Conservation (phyloP, 208 protist species). For the Crithidia mellificae region DNA sequence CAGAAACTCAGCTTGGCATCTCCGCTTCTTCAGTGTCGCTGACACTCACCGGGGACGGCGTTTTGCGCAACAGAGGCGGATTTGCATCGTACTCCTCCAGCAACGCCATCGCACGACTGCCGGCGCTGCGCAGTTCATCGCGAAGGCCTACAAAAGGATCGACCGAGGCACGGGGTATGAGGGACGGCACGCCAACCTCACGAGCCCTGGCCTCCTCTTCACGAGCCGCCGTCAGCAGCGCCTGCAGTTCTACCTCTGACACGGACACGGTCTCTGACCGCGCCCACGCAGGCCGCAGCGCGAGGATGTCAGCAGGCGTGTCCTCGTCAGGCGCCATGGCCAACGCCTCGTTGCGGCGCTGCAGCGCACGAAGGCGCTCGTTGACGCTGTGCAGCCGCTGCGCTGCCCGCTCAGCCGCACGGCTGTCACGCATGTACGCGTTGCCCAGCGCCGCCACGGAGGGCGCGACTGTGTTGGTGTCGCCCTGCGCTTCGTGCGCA, state of each 20-base stretch:
- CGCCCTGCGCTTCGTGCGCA: too few species aligned
- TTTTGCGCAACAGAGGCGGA: constrained; percentile 18
- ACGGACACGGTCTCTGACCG: neutral
- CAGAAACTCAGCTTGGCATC: too few species aligned
- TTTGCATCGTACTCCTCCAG: constrained; percentile 19
- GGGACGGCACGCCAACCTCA: neutral
- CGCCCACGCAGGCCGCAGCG: constrained; percentile 24
- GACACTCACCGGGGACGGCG: neutral
- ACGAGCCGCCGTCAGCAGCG: constrained; percentile 45
- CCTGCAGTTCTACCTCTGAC: constrained; percentile 36
- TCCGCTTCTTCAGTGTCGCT: neutral
- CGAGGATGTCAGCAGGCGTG: constrained; percentile 7
- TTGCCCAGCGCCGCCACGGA: constrained; percentile 38
- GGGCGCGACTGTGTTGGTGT: neutral
- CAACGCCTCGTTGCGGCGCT: constrained; percentile 16
- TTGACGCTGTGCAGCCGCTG: constrained; percentile 45
- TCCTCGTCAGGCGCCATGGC: constrained; percentile 20
- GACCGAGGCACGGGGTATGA: neutral
- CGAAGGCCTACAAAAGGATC: constrained; percentile 28
- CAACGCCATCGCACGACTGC: constrained; percentile 19
- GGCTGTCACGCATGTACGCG: constrained; percentile 44
- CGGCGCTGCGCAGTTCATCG: neutral
- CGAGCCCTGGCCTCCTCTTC: constrained; percentile 41
- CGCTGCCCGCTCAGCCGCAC: constrained; percentile 7
- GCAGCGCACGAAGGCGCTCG: constrained; percentile 28